A percentile compares a stretch with the other conserved stretches of the same genome.
These are phyloP conservation scores for Rubia peregrina DNA, from an alignment of 305 asterid species.

Conservation along the genomic window DNA sequence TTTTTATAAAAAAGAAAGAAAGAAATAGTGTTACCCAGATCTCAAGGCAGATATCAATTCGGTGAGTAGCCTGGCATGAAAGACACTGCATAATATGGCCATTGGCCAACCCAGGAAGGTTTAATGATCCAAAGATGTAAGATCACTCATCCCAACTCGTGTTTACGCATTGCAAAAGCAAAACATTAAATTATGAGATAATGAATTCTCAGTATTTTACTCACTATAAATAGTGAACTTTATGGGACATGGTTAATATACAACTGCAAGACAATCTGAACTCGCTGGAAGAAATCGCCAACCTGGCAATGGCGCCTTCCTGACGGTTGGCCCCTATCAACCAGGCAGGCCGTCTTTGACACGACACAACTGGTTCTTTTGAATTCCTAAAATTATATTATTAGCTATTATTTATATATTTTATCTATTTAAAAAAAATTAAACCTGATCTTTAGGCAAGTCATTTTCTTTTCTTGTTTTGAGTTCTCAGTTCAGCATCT, in stretches of 20 bases:
- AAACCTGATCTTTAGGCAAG: no score
- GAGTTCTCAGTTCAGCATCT: no score
- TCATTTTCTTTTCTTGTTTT: no score
- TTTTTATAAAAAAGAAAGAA: no score
- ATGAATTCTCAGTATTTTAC: not conserved
- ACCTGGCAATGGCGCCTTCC: not conserved
- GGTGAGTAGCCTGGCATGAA: not conserved
- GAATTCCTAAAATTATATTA: no score
- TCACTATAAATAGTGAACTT: not conserved
- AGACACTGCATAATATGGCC: not conserved
- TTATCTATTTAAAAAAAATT: no score
- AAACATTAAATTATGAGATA: not conserved
- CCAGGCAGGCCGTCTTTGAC: no score
- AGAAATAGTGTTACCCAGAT: not conserved
- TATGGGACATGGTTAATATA: not conserved
- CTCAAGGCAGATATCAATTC: not conserved
- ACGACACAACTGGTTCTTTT: no score
- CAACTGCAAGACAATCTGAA: not conserved
- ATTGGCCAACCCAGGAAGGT: not conserved
- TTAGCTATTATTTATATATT: no score
- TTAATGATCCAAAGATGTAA: not conserved
- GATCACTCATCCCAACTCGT: not conserved
- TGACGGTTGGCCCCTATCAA: not conserved
- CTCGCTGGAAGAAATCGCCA: not conserved
- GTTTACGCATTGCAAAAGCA: no score